These are phyloP conservation scores for Phytophthora tubulina DNA, from an alignment of 352 stramenopile genomes.

Conservation along the genomic window DNA sequence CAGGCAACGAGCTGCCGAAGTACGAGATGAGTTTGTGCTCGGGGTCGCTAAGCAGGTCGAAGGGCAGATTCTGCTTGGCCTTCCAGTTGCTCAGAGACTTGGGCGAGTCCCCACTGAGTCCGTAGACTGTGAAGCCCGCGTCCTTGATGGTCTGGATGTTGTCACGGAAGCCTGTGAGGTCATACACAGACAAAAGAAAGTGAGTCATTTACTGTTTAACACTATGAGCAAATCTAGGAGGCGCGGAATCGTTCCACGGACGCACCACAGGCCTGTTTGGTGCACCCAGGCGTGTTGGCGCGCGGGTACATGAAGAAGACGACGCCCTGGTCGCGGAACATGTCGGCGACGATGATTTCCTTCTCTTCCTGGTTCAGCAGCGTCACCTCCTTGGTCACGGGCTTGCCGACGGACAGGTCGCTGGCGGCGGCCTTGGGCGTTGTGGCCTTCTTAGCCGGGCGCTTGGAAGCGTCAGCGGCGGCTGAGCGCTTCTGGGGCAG, in stretches of 20 bases:
- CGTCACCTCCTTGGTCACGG: slow-evolving; percentile 68
- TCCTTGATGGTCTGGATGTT: slow-evolving; percentile 86
- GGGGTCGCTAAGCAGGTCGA: slow-evolving; percentile 86
- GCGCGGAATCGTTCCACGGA: slow-evolving; percentile 20
- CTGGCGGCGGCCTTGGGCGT: slow-evolving; percentile 49
- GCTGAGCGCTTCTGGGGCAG: slow-evolving; percentile 44
- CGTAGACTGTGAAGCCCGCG: slow-evolving; percentile 83
- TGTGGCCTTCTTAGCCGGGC: slow-evolving; percentile 60
- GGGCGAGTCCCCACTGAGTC: slow-evolving; percentile 78
- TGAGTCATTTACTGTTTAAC: slow-evolving; percentile 24
- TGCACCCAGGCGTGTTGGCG: slow-evolving; percentile 90
- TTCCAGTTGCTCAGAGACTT: slow-evolving; percentile 85
- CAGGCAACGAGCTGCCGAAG: slow-evolving; percentile 85
- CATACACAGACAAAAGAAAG: slow-evolving; percentile 10
- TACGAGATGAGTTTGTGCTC: slow-evolving; percentile 87
- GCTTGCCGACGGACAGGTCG: slow-evolving; percentile 64
- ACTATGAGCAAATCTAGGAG: slow-evolving; percentile 5
- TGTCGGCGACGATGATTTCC: slow-evolving; percentile 65
- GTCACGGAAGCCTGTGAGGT: slow-evolving; percentile 77
- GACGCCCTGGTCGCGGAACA: slow-evolving; percentile 80
- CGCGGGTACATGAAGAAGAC: slow-evolving; percentile 92
- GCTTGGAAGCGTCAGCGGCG: slow-evolving; percentile 32
- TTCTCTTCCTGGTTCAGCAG: slow-evolving; percentile 79
- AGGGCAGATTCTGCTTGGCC: slow-evolving; percentile 78
- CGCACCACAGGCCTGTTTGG: slow-evolving; percentile 87